A percentile compares a stretch with the other conserved stretches of the same genome.
These are phyloP conservation scores for Penicillium sp. DNA, from an alignment of 2,329 filamentous ascomycete species.

Conservation along the genomic window DNA sequence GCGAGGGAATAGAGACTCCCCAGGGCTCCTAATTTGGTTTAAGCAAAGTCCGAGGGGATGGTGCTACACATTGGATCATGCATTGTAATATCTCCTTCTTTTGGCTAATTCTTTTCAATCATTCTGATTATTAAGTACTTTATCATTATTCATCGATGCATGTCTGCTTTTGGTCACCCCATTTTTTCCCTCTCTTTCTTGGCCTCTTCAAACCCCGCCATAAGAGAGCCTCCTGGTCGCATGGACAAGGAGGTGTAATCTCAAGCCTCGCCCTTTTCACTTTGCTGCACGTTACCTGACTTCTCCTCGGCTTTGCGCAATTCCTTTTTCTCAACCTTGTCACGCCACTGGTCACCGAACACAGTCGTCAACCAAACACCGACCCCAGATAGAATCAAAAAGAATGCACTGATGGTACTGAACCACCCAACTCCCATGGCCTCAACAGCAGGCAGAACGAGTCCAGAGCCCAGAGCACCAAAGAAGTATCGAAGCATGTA, in stretches of 20 bases:
- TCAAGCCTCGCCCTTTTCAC: slow-evolving; percentile 10
- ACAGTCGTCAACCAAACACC: slow-evolving; percentile 52
- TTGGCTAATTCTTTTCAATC: not conserved
- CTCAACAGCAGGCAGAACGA: slow-evolving; percentile 73
- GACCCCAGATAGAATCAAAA: slow-evolving; percentile 53
- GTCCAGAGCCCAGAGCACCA: slow-evolving; percentile 69
- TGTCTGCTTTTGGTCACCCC: not conserved
- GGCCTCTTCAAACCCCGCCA: not conserved
- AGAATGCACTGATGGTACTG: slow-evolving; percentile 66
- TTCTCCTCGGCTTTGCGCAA: slow-evolving; percentile 37
- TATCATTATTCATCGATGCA: not conserved
- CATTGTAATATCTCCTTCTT: too few relatives aligned
- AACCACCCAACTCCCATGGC: slow-evolving; percentile 80
- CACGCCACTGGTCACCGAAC: slow-evolving; percentile 56
- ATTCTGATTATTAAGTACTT: not conserved
- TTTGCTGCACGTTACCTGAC: not conserved
- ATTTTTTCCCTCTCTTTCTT: not conserved
- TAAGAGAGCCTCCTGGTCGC: not conserved
- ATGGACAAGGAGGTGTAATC: not conserved
- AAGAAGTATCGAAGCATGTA: slow-evolving; percentile 78
- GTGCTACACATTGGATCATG: too few relatives aligned
- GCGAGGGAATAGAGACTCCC: not conserved
- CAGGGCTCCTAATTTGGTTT: too few relatives aligned
- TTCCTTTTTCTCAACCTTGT: slow-evolving; percentile 54
- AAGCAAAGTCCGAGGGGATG: not conserved